A percentile compares a stretch with the other conserved stretches of the same genome.
Evolutionary conservation across 2,329 filamentous ascomycete species (phyloP).

Genomic region (Alternaria solani): DNA sequence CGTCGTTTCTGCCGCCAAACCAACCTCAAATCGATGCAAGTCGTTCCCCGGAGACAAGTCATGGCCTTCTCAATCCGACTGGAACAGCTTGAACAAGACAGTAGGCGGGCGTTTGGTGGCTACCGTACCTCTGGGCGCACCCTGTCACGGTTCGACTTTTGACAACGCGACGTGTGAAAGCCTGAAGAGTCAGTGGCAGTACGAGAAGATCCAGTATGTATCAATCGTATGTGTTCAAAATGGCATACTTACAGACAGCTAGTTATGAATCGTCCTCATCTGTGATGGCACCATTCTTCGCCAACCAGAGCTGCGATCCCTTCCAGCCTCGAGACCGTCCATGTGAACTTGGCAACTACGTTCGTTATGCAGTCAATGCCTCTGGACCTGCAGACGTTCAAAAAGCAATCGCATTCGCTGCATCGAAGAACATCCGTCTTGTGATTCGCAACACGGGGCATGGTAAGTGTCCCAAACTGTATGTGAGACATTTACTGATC

Average conservation of each 20-base stretch:
- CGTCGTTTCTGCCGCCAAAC: slow-evolving; percentile 9
- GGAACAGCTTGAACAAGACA: slow-evolving; percentile 29
- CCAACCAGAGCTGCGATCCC: slow-evolving; percentile 36
- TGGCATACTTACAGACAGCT: background rate
- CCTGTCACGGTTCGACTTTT: slow-evolving; percentile 28
- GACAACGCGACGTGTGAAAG: slow-evolving; percentile 23
- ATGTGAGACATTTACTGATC: too few species aligned
- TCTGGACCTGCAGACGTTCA: slow-evolving; percentile 23
- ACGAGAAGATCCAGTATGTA: slow-evolving; percentile 25
- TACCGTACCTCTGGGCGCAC: slow-evolving; percentile 32
- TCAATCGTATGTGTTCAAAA: background rate
- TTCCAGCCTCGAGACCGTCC: slow-evolving; percentile 25
- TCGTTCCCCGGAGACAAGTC: slow-evolving; percentile 31
- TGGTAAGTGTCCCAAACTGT: background rate
- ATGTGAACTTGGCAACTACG: slow-evolving; percentile 35
- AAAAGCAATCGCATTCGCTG: slow-evolving; percentile 31
- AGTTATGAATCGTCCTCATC: slow-evolving; percentile 35
- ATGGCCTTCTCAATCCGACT: slow-evolving; percentile 29
- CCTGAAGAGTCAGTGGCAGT: slow-evolving; percentile 25
- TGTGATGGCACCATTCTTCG: slow-evolving; percentile 35
- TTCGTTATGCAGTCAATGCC: slow-evolving; percentile 31
- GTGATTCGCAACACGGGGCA: slow-evolving; percentile 44
- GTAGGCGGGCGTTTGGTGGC: slow-evolving; percentile 28
- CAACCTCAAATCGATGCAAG: slow-evolving; percentile 23
- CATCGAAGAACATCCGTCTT: slow-evolving; percentile 34